Conservation (phyloP, 2,329 filamentous ascomycete genomes). For the Rhytidhysteron rufulum region DNA sequence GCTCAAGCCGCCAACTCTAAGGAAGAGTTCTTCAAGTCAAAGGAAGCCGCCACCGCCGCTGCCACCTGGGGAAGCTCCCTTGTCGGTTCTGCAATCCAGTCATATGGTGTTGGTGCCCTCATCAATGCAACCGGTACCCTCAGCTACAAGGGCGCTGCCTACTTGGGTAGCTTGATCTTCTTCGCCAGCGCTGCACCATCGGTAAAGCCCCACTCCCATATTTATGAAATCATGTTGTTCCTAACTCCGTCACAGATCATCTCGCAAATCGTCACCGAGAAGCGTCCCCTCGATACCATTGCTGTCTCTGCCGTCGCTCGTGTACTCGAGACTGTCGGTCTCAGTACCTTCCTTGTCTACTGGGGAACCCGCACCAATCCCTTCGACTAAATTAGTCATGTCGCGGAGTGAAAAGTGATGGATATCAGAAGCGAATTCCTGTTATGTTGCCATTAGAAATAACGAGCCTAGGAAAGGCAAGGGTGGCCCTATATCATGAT, state of each 20-base stretch:
- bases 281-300: constrained; percentile 85
- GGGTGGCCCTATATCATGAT: neutral
- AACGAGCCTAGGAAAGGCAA: neutral
- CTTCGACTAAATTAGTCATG: constrained; percentile 72
- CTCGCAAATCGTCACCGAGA: constrained; percentile 82
- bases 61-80: constrained; percentile 88
- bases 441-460: neutral
- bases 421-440: no score
- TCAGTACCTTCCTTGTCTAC: constrained; percentile 91
- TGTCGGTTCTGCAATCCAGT: constrained; percentile 81
- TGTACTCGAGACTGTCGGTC: constrained; percentile 86
- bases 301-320: constrained; percentile 81
- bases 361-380: constrained; percentile 96
- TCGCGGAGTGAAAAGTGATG: no score
- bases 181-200: constrained; percentile 82
- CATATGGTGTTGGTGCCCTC: constrained; percentile 83
- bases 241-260: constrained; percentile 61
- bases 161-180: constrained; percentile 89
- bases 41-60: constrained; percentile 84
- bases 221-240: neutral
- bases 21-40: constrained; percentile 92
- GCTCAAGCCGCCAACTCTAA: constrained; percentile 89
- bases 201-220: constrained; percentile 51
- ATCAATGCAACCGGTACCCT: constrained; percentile 89
- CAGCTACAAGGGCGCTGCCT: constrained; percentile 95